Evolutionary conservation across 257 asterid species (phyloP).

Genomic region (Scutellaria minor): DNA sequence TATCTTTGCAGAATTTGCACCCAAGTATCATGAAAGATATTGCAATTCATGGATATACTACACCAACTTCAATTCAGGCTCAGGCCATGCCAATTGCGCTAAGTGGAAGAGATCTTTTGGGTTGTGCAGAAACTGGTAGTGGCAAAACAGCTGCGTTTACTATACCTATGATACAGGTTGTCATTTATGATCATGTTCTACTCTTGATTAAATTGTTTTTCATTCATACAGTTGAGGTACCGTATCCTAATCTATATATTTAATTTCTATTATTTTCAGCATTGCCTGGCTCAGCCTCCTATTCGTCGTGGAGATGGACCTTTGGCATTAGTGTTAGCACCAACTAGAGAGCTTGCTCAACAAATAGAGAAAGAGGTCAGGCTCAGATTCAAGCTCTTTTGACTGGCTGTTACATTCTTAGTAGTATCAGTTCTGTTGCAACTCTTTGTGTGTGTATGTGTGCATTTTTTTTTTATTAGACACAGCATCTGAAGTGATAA

Average conservation of each 20-base stretch:
- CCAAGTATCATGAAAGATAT: slow-evolving; percentile 77
- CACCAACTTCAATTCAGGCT: slow-evolving; percentile 89
- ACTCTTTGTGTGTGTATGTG: neutral
- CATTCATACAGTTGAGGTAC: slow-evolving; percentile 7
- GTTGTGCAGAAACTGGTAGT: slow-evolving; percentile 95
- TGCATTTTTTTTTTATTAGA: no score
- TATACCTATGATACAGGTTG: slow-evolving; percentile 90
- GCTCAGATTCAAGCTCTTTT: slow-evolving; percentile 23
- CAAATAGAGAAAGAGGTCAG: slow-evolving; percentile 90
- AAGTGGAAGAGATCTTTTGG: slow-evolving; percentile 85
- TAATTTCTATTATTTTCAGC: slow-evolving; percentile 50
- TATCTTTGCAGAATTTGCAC: slow-evolving; percentile 65
- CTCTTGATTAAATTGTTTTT: slow-evolving; percentile 10
- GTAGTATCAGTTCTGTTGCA: neutral
- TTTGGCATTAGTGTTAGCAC: slow-evolving; percentile 84
- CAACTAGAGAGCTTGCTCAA: slow-evolving; percentile 95
- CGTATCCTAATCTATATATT: slow-evolving; percentile 25
- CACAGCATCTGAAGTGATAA: slow-evolving; percentile 11
- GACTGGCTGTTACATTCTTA: slow-evolving; percentile 12
- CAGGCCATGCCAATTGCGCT: slow-evolving; percentile 95
- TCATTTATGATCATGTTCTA: slow-evolving; percentile 24
- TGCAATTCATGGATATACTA: slow-evolving; percentile 74
- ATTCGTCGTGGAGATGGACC: slow-evolving; percentile 93
- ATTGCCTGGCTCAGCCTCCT: slow-evolving; percentile 78
- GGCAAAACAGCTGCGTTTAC: slow-evolving; percentile 91